These are phyloP conservation scores for Dryas octopetala DNA, from an alignment of 306 rosid species.

Conservation along the genomic window DNA sequence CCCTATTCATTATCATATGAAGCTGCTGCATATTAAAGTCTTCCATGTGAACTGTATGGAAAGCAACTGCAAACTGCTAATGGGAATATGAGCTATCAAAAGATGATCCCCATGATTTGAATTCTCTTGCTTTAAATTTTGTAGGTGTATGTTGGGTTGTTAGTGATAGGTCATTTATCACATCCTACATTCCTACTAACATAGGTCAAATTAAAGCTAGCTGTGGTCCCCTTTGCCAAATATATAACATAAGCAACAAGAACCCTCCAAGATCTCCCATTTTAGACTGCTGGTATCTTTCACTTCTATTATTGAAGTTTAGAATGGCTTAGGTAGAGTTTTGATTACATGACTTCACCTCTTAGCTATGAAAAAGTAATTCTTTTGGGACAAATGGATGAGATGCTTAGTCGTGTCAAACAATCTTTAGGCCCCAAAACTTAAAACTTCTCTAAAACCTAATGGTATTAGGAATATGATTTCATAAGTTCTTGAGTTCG, in stretches of 20 bases:
- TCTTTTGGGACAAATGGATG: not conserved
- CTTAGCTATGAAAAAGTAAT: not conserved
- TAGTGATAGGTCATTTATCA: conserved; percentile 33
- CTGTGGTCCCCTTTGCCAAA: conserved; percentile 45
- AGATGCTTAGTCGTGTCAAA: too few relatives aligned
- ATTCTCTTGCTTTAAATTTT: not conserved
- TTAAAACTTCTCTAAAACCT: too few relatives aligned
- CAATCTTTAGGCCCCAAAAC: too few relatives aligned
- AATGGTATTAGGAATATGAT: too few relatives aligned
- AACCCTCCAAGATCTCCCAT: not conserved
- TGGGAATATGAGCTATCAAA: not conserved
- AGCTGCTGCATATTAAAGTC: conserved; percentile 9
- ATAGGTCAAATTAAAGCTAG: conserved; percentile 31
- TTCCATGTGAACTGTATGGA: conserved; percentile 6
- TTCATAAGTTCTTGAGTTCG: too few relatives aligned
- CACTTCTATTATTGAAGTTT: not conserved
- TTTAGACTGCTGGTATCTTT: not conserved
- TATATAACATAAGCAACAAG: not conserved
- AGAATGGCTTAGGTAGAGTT: conserved; percentile 3
- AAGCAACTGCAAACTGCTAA: conserved; percentile 2
- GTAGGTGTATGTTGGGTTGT: conserved; percentile 23
- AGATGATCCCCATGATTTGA: conserved; percentile 10
- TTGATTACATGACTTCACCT: not conserved
- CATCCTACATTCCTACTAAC: not conserved
- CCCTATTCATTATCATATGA: conserved; percentile 3